These are phyloP conservation scores for Eudorina sp. DNA, from an alignment of 139 green algal genomes.

Conservation along the genomic window DNA sequence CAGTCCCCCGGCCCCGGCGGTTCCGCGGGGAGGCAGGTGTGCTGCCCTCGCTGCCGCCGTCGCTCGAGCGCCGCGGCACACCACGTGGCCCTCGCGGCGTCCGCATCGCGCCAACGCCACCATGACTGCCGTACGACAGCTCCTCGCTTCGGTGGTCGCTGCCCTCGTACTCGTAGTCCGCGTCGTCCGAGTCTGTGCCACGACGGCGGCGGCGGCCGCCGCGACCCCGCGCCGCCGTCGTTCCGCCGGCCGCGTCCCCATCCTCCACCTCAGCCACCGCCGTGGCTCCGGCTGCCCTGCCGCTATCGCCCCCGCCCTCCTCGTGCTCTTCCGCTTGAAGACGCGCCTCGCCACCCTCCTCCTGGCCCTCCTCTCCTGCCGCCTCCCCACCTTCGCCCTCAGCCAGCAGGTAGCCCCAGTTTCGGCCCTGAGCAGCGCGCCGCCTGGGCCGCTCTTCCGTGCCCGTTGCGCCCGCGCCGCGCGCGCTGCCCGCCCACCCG, in stretches of 20 bases:
- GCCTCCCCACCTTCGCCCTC: slow-evolving; percentile 7
- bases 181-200: background rate
- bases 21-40: background rate
- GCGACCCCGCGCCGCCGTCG: background rate
- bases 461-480: background rate
- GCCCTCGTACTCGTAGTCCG: slow-evolving; percentile 31
- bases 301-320: background rate
- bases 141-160: background rate
- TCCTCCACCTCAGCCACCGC: background rate
- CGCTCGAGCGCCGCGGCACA: slow-evolving; percentile 7
- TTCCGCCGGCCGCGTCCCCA: background rate
- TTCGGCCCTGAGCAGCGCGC: background rate
- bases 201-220: background rate
- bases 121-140: background rate
- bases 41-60: slow-evolving; percentile 45
- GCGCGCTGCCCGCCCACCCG: background rate
- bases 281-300: background rate
- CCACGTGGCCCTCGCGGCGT: background rate
- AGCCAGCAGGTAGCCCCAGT: slow-evolving; percentile 18
- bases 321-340: background rate
- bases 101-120: background rate
- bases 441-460: slow-evolving; percentile 6
- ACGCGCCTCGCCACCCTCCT: background rate
- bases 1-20: background rate
- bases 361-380: background rate